A percentile compares a stretch with the other conserved stretches of the same genome.
Conservation (phyloP, 495 filamentous ascomycete genomes). For the Penicillium paxilli region DNA sequence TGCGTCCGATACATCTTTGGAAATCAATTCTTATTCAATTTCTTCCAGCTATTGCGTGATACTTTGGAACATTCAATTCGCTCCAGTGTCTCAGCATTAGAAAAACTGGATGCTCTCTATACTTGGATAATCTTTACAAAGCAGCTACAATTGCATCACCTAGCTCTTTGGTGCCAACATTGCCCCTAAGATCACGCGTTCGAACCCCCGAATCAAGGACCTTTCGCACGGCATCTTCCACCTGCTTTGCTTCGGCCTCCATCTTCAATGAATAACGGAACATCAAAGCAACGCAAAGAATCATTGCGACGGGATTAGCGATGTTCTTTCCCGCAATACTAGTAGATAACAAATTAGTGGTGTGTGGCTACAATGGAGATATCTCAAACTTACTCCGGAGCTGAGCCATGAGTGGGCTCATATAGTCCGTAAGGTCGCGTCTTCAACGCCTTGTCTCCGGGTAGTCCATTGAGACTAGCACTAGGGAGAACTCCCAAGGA, state of each 20-base stretch:
- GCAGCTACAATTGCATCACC: constrained; percentile 79
- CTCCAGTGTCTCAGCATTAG: too few species aligned
- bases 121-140: constrained; percentile 39
- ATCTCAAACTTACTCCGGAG: constrained; percentile 32
- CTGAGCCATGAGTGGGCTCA: constrained; percentile 45
- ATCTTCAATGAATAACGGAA: constrained; percentile 83
- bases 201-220: constrained; percentile 73
- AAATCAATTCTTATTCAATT: not conserved
- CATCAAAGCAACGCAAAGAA: constrained; percentile 90
- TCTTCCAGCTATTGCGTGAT: too few species aligned
- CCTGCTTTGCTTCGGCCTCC: constrained; percentile 65
- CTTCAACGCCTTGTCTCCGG: constrained; percentile 29
- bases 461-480: constrained; percentile 50
- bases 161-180: constrained; percentile 68
- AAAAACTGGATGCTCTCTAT: too few species aligned
- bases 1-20: not conserved
- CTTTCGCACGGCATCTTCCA: constrained; percentile 78
- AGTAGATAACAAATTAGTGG: not conserved
- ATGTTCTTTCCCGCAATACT: constrained; percentile 41
- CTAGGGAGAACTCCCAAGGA: constrained; percentile 50
- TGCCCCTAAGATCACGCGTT: constrained; percentile 80
- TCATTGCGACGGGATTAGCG: constrained; percentile 73
- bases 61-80: too few species aligned
- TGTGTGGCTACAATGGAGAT: not conserved
- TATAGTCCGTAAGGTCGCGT: constrained; percentile 39